These are phyloP conservation scores for Castanea mollissima DNA, from an alignment of 306 rosid species.

Conservation along the genomic window DNA sequence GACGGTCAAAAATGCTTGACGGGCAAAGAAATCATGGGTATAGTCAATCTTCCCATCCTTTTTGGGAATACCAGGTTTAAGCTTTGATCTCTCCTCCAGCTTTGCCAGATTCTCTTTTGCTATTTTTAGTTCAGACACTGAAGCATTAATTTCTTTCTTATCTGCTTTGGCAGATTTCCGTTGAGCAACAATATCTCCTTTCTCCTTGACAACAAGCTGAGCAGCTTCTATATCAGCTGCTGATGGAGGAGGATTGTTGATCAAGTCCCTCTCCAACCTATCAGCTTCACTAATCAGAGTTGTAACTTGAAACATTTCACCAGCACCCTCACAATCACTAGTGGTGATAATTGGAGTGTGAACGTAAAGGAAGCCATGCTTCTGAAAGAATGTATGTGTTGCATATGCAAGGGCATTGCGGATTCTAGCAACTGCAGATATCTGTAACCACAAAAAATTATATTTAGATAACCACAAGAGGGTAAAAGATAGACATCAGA, in stretches of 20 bases:
- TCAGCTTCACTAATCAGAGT: constrained; percentile 82
- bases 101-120: constrained; percentile 61
- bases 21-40: constrained; percentile 81
- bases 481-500: neutral
- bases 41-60: constrained; percentile 93
- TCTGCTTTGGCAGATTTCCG: constrained; percentile 71
- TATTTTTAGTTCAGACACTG: constrained; percentile 69
- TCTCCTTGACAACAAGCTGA: constrained; percentile 53
- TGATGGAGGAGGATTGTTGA: constrained; percentile 76
- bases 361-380: constrained; percentile 77
- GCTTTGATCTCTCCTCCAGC: constrained; percentile 82
- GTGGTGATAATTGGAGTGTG: constrained; percentile 96
- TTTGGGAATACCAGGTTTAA: constrained; percentile 74
- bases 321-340: constrained; percentile 99
- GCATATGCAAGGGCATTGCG: constrained; percentile 87
- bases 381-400: constrained; percentile 75
- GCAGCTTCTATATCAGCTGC: constrained; percentile 77
- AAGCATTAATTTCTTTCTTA: constrained; percentile 55
- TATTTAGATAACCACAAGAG: neutral
- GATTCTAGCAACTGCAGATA: constrained; percentile 84
- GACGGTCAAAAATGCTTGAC: constrained; percentile 95
- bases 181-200: constrained; percentile 65
- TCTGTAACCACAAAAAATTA: constrained; percentile 38
- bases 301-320: constrained; percentile 99
- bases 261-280: constrained; percentile 74